phyloP scores from a whole-genome alignment of 2,329 filamentous ascomycete genomes.

The Fusarium pseudocircinatum region DNA sequence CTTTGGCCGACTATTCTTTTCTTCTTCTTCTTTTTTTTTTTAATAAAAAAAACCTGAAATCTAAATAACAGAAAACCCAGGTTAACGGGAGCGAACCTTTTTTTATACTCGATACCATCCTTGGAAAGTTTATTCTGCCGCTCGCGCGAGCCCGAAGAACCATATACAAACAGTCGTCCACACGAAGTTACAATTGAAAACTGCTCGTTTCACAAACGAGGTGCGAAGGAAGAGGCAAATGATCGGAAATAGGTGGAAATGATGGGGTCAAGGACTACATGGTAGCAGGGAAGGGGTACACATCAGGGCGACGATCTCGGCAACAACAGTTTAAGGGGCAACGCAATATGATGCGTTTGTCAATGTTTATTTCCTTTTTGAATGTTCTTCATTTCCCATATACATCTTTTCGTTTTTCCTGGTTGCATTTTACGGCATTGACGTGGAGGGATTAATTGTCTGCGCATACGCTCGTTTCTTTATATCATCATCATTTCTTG shows the following conservation, averaged over 20 bases:
- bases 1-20: neutral
- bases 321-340: conserved; percentile 28
- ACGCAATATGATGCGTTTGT: conserved; percentile 23
- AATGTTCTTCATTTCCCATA: conserved; percentile 21
- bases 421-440: conserved; percentile 25
- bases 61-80: neutral
- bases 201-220: neutral
- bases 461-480: conserved; percentile 26
- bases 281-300: neutral
- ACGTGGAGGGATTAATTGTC: conserved; percentile 32
- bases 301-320: conserved; percentile 9
- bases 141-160: conserved; percentile 48
- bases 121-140: conserved; percentile 44
- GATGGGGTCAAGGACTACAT: conserved; percentile 6
- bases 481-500: conserved; percentile 23
- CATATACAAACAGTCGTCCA: conserved; percentile 35
- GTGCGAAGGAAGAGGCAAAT: conserved; percentile 1
- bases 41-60: neutral
- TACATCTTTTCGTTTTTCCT: conserved; percentile 14
- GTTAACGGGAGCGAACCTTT: conserved; percentile 11
- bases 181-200: conserved; percentile 20
- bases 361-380: conserved; percentile 24
- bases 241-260: conserved; percentile 1
- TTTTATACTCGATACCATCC: conserved; percentile 39
- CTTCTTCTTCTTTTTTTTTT: too few relatives aligned